phyloP scores from a whole-genome alignment of 106 monocot species.

The Chionographis japonica region DNA sequence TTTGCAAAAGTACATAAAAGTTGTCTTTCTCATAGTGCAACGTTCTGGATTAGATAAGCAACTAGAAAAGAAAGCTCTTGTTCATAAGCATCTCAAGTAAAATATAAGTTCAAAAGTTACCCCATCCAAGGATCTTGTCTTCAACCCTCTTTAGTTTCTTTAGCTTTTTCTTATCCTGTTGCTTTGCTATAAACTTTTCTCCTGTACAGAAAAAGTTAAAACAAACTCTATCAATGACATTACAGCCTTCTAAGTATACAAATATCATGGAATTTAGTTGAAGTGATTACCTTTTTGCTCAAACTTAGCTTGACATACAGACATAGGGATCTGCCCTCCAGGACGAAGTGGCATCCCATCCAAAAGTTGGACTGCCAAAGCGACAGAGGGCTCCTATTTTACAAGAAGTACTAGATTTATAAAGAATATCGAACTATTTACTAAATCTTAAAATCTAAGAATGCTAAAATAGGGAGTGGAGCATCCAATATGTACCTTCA shows the following conservation, averaged over 20 bases:
- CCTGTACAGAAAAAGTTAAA: constrained; percentile 35
- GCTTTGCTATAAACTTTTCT: constrained; percentile 77
- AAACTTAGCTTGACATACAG: constrained; percentile 83
- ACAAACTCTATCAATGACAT: background rate
- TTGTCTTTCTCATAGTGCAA: too few species aligned
- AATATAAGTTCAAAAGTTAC: constrained; percentile 27
- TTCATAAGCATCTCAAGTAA: too few species aligned
- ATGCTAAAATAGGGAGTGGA: background rate
- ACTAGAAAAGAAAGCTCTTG: too few species aligned
- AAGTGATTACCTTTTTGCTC: constrained; percentile 80
- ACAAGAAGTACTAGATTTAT: background rate
- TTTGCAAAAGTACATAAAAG: too few species aligned
- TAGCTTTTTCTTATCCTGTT: constrained; percentile 77
- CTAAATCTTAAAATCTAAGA: background rate
- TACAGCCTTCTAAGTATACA: background rate
- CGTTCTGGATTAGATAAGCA: too few species aligned
- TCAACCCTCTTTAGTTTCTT: constrained; percentile 94
- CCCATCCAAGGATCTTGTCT: constrained; percentile 98
- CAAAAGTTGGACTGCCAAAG: constrained; percentile 81
- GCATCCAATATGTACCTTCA: constrained; percentile 50
- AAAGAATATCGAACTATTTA: background rate
- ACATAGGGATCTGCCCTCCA: constrained; percentile 65
- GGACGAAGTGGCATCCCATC: constrained; percentile 79
- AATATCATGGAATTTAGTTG: background rate
- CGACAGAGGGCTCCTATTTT: constrained; percentile 88